These are phyloP conservation scores for Oryza meyeriana DNA, from an alignment of 176 grass and related monocot species.

Conservation along the genomic window DNA sequence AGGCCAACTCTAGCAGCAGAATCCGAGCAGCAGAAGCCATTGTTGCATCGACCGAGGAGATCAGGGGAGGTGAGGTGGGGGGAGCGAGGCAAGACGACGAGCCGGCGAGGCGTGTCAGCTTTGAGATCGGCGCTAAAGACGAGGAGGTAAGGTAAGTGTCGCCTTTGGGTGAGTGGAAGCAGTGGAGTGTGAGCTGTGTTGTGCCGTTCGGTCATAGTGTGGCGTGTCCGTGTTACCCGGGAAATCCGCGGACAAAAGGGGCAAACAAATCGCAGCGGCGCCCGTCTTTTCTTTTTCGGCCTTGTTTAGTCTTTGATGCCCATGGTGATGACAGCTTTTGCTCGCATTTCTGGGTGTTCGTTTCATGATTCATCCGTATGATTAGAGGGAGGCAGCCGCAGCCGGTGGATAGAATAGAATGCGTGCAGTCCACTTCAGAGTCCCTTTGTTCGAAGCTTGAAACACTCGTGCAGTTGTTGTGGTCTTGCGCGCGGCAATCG, in stretches of 20 bases:
- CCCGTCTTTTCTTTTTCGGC: not conserved
- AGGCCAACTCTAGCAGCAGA: not conserved
- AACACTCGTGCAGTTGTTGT: too few species aligned
- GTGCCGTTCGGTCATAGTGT: not conserved
- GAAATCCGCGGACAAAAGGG: constrained; percentile 31
- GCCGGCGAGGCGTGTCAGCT: not conserved
- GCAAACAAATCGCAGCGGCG: not conserved
- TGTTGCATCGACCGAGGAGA: constrained; percentile 5
- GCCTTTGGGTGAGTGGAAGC: constrained; percentile 23
- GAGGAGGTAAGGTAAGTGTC: not conserved
- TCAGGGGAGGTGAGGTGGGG: not conserved
- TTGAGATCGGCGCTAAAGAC: constrained; percentile 31
- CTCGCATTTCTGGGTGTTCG: constrained; percentile 1
- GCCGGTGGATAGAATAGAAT: not conserved
- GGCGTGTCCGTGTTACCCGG: constrained; percentile 21
- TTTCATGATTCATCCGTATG: constrained; percentile 8
- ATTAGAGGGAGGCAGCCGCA: constrained; percentile 19
- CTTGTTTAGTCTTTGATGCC: not conserved
- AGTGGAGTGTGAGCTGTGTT: constrained; percentile 32
- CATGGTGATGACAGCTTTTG: constrained; percentile 25
- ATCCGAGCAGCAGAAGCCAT: constrained; percentile 11
- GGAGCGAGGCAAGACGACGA: not conserved
- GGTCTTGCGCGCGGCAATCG: too few species aligned
- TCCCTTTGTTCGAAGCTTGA: too few species aligned
- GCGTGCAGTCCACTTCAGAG: not conserved